These are phyloP conservation scores for Zelonia costaricensis DNA, from an alignment of 208 protist species.

Conservation along the genomic window DNA sequence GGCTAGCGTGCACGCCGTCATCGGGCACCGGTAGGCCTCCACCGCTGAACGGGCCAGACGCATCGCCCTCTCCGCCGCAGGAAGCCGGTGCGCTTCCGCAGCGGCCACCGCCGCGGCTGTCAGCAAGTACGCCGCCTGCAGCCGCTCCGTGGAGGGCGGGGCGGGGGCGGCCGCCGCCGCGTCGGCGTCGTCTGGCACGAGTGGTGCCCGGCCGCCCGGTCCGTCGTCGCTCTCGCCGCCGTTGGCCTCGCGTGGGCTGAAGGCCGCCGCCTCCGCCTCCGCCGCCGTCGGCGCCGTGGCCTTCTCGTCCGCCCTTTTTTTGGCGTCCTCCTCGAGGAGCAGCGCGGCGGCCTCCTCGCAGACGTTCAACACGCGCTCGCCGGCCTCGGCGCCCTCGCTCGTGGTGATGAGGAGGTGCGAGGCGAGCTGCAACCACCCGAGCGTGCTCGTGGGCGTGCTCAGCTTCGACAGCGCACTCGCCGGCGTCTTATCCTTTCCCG, in stretches of 20 bases:
- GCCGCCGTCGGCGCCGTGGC: conserved; percentile 11
- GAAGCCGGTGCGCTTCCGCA: conserved; percentile 27
- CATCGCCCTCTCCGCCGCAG: conserved; percentile 31
- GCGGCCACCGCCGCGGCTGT: conserved; percentile 44
- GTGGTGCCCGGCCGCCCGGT: not conserved
- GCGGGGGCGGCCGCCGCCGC: not conserved
- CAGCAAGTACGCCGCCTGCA: conserved; percentile 63
- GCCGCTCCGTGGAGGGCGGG: conserved; percentile 17
- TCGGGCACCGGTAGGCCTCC: conserved; percentile 30
- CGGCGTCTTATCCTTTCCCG: conserved; percentile 5
- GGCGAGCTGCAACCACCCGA: conserved; percentile 41
- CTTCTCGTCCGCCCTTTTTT: conserved; percentile 2
- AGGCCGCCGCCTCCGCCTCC: conserved; percentile 8
- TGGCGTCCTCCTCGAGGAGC: conserved; percentile 52
- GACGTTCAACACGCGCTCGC: conserved; percentile 38
- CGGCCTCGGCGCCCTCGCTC: conserved; percentile 8
- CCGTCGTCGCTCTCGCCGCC: not conserved
- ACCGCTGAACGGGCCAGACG: conserved; percentile 47
- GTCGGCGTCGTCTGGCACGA: conserved; percentile 7
- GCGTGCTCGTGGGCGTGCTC: conserved; percentile 20
- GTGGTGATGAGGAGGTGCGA: conserved; percentile 40
- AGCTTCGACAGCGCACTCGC: conserved; percentile 1
- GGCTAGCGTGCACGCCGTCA: conserved; percentile 48
- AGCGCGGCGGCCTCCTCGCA: conserved; percentile 50
- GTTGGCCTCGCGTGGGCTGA: conserved; percentile 9